Base-by-base conservation (phyloP, 208 protist species). In the Kentomonas sorsogonicus region DNA sequence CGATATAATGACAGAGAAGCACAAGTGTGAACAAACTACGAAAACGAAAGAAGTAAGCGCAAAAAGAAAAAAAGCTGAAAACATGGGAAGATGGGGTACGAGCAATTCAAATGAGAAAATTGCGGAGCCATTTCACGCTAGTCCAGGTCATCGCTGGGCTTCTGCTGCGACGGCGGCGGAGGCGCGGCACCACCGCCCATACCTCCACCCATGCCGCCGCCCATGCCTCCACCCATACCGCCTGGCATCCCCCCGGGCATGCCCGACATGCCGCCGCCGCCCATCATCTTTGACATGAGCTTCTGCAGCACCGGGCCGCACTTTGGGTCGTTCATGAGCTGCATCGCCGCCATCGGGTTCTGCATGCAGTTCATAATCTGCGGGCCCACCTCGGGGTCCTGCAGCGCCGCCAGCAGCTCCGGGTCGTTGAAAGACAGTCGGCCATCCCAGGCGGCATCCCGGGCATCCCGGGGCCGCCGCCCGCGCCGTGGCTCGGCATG, bases 311-410 rank as follows among this genome's bases (percentile, higher is more conserved):
- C 45, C 15, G 77, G 79, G 18, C 77, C 80, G 16, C 87, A 62
- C 61, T 92, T 89, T 4, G 85, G 85, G 57, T 92, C 81, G 53
- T 78, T 68, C 63, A 84, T 75, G 64, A 86, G 69, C 39, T 69
- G 39, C 78, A 89, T 68, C 1, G 72, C 76, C n/a, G 64, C 57
- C 73, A 77, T 78, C 1, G 85, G 85, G 57, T 92, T 92, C 44
- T 69, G 62, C 74, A 83, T 83, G 43, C 81, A 53, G 50, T 73
- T 48, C 34, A 64, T 5, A 29, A 87, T 51, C 61, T 90, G 86
- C 16, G 76, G 38, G 6, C 65, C 73, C 45, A 91, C 74, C 52
- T 92, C 80, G 1, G 85, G 85, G 56, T 92, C 81, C 65, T 82
- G 70, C 77, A 92, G 73, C 39, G 79, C 79, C 15, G 63, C 69